Conservation (phyloP, 495 filamentous ascomycete genomes). For the Penicillium waksmanii region DNA sequence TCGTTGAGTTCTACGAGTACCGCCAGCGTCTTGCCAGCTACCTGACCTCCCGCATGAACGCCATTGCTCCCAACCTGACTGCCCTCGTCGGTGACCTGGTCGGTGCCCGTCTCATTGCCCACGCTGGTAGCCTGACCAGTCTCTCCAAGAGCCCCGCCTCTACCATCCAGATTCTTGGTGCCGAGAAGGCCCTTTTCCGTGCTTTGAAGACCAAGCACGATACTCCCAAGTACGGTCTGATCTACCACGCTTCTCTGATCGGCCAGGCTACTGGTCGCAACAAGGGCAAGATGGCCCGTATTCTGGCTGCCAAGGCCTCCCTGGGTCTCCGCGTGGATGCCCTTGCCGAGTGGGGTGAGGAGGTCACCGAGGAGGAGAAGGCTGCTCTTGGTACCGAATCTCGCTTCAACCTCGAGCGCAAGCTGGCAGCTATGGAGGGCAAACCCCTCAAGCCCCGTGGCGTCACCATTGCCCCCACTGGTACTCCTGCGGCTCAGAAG, state of each 20-base stretch:
- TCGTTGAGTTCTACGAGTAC: conserved; percentile 88
- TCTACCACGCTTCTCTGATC: conserved; percentile 96
- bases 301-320: conserved; percentile 90
- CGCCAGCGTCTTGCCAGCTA: conserved; percentile 85
- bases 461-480: conserved; percentile 75
- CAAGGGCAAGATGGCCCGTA: conserved; percentile 98
- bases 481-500: conserved; percentile 65
- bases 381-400: conserved; percentile 72
- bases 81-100: conserved; percentile 92
- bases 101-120: conserved; percentile 92
- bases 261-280: conserved; percentile 96
- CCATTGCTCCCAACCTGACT: conserved; percentile 95
- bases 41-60: conserved; percentile 90
- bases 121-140: conserved; percentile 92
- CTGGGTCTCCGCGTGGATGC: conserved; percentile 93
- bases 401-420: conserved; percentile 80
- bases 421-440: conserved; percentile 84
- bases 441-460: conserved; percentile 81
- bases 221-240: conserved; percentile 98
- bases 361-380: conserved; percentile 85
- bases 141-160: conserved; percentile 95
- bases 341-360: conserved; percentile 77
- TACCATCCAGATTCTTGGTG: conserved; percentile 96
- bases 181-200: conserved; percentile 98
- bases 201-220: conserved; percentile 99